phyloP scores from a whole-genome alignment of 192 early-diverging fungal genomes.

The Dimargaris xerosporica region DNA sequence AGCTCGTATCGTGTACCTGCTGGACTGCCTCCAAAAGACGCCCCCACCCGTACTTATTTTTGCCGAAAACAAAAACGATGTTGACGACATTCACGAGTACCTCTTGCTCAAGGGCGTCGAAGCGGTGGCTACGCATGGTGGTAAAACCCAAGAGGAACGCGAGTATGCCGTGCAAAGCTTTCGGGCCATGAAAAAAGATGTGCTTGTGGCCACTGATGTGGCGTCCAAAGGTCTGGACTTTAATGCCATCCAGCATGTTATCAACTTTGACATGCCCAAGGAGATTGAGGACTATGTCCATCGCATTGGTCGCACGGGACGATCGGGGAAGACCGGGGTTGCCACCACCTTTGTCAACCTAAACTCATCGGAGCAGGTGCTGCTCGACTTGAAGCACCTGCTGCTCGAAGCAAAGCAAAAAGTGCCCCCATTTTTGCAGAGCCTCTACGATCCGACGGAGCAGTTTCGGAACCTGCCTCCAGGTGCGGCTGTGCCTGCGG shows the following conservation, averaged over 20 bases:
- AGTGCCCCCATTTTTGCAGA: conserved; percentile 73
- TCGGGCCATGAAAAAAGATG: conserved; percentile 83
- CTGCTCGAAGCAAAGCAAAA: conserved; percentile 82
- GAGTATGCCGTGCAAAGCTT: conserved; percentile 89
- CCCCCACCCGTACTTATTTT: conserved; percentile 91
- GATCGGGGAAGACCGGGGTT: conserved; percentile 88
- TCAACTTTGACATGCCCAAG: conserved; percentile 98
- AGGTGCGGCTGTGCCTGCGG: conserved; percentile 32
- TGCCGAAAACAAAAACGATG: conserved; percentile 98
- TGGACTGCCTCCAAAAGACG: conserved; percentile 94
- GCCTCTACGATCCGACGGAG: conserved; percentile 77
- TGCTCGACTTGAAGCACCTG: conserved; percentile 88
- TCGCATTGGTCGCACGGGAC: conserved; percentile 93
- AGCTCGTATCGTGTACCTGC: conserved; percentile 82
- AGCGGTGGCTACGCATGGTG: conserved; percentile 86
- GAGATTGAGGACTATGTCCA: conserved; percentile 99
- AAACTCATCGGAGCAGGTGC: conserved; percentile 82
- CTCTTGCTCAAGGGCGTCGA: conserved; percentile 88
- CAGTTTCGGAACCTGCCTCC: conserved; percentile 62
- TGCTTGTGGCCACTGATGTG: conserved; percentile 93
- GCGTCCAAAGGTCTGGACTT: conserved; percentile 96
- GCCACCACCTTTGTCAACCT: conserved; percentile 95
- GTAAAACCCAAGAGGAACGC: conserved; percentile 94
- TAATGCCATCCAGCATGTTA: conserved; percentile 90
- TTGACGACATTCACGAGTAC: conserved; percentile 97